phyloP scores from a whole-genome alignment of 805 yeast species.

The Sungouiella blattae region DNA sequence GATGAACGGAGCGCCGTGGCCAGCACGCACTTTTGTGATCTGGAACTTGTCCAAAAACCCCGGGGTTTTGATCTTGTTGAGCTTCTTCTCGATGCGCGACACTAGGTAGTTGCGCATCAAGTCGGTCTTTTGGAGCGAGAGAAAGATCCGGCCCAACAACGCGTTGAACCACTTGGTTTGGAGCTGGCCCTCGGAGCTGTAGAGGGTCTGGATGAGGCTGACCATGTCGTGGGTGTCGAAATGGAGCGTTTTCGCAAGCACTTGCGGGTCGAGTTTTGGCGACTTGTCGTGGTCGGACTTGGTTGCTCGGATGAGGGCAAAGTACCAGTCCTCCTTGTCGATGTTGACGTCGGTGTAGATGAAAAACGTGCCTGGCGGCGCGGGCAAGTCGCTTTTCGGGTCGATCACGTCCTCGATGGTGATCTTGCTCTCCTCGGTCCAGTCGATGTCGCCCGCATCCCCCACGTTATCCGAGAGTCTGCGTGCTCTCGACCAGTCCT shows the following conservation, averaged over 20 bases:
- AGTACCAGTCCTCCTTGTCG: slow-evolving; percentile 93
- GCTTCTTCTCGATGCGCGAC: slow-evolving; percentile 61
- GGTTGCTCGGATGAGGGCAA: slow-evolving; percentile 75
- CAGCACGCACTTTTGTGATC: slow-evolving; percentile 69
- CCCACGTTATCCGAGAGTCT: slow-evolving; percentile 17
- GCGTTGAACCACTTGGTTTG: slow-evolving; percentile 93
- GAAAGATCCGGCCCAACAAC: slow-evolving; percentile 73
- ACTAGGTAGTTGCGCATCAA: slow-evolving; percentile 56
- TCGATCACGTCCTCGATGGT: slow-evolving; percentile 25
- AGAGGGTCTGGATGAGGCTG: slow-evolving; percentile 67
- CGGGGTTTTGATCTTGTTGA: slow-evolving; percentile 78
- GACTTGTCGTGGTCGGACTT: slow-evolving; percentile 30
- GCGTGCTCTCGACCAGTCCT: slow-evolving; percentile 29
- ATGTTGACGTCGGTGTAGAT: slow-evolving; percentile 73
- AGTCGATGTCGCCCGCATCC: slow-evolving; percentile 7
- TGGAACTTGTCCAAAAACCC: slow-evolving; percentile 82
- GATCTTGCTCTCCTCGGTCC: slow-evolving; percentile 11
- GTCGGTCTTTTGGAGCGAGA: slow-evolving; percentile 71
- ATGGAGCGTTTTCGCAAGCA: slow-evolving; percentile 71
- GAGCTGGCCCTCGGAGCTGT: slow-evolving; percentile 78
- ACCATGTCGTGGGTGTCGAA: slow-evolving; percentile 69
- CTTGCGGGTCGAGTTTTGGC: slow-evolving; percentile 40
- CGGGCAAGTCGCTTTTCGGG: slow-evolving; percentile 18
- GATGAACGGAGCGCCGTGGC: slow-evolving; percentile 75
- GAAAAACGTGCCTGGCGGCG: slow-evolving; percentile 46